A percentile compares a stretch with the other conserved stretches of the same genome.
These are phyloP conservation scores for Trichophyton rubrum DNA, from an alignment of 2,329 filamentous ascomycete genomes.

Conservation along the genomic window DNA sequence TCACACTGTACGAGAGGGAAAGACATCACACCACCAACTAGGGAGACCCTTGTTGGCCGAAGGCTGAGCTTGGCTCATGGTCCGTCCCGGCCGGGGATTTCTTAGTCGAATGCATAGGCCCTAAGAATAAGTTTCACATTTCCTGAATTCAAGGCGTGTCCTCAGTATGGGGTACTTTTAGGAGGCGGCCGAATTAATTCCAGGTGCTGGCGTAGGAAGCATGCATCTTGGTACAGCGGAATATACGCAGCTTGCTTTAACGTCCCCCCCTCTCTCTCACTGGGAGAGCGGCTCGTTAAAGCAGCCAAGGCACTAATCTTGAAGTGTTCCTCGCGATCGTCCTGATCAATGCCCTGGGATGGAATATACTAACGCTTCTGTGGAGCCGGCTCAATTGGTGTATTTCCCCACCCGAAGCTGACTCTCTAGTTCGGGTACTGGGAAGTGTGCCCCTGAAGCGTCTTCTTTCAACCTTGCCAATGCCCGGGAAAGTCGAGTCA, in stretches of 20 bases:
- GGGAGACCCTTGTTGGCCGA: not conserved
- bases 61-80: conserved; percentile 1
- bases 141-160: not conserved
- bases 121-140: not conserved
- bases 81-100: not conserved
- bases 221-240: not conserved
- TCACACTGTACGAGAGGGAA: not conserved
- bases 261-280: not conserved
- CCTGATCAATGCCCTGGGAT: not conserved
- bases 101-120: not conserved
- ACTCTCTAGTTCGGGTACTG: not conserved
- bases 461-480: not conserved
- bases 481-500: not conserved
- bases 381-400: not conserved
- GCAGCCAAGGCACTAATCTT: not conserved
- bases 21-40: not conserved
- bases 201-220: not conserved
- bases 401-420: not conserved
- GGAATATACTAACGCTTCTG: not conserved
- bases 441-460: not conserved
- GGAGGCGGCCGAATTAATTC: not conserved
- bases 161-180: not conserved
- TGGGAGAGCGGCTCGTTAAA: not conserved
- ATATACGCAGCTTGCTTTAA: not conserved
- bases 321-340: not conserved